Evolutionary conservation across 352 stramenopile genomes (phyloP).

Genomic region (Phytophthora meadii): DNA sequence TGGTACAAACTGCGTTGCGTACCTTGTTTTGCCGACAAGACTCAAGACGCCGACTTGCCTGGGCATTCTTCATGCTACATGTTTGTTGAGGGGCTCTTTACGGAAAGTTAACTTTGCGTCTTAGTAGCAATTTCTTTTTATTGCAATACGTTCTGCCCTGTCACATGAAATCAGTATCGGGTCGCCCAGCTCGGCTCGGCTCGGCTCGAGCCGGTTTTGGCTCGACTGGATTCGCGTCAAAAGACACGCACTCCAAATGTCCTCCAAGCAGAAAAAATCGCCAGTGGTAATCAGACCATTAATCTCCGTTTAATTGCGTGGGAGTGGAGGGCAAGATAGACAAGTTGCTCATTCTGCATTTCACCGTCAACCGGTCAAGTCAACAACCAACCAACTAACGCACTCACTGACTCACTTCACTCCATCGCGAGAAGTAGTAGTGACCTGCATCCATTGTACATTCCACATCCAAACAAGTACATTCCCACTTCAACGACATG

Average conservation of each 20-base stretch:
- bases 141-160: not conserved
- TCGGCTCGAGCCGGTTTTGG: not conserved
- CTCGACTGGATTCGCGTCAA: not conserved
- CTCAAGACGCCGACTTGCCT: too few relatives aligned
- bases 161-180: not conserved
- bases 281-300: not conserved
- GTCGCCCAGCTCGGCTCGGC: not conserved
- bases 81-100: too few relatives aligned
- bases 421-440: too few relatives aligned
- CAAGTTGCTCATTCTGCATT: not conserved
- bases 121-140: too few relatives aligned
- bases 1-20: too few relatives aligned
- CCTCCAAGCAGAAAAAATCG: not conserved
- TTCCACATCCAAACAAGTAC: too few relatives aligned
- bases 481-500: not conserved
- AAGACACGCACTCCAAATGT: not conserved
- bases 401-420: too few relatives aligned
- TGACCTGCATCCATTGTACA: too few relatives aligned
- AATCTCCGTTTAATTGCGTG: not conserved
- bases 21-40: too few relatives aligned
- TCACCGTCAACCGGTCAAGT: not conserved
- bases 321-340: too few relatives aligned
- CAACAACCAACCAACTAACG: not conserved
- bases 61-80: too few relatives aligned
- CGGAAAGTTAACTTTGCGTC: too few relatives aligned